Evolutionary conservation across 371 early-diverging fungal species (phyloP).

Genomic region (Mucor sp.): DNA sequence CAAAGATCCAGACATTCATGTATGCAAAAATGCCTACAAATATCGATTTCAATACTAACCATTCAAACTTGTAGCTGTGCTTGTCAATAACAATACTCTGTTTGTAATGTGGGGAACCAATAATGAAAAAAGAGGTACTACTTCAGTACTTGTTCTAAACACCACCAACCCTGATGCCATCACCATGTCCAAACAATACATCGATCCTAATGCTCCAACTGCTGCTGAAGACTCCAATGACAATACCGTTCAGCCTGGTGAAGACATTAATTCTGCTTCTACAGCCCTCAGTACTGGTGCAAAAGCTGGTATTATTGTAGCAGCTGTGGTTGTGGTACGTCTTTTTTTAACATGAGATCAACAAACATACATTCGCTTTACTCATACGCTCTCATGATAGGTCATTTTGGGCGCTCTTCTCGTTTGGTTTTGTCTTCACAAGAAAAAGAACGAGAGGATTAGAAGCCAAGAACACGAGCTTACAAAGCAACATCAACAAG

Average conservation of each 20-base stretch:
- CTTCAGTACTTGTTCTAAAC: background rate
- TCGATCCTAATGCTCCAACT: background rate
- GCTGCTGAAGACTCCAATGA: background rate
- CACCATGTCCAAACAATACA: background rate
- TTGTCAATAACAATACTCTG: background rate
- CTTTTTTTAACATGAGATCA: background rate
- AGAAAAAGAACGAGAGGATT: background rate
- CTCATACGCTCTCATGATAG: background rate
- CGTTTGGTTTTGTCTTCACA: background rate
- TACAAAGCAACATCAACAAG: background rate
- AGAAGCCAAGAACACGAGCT: background rate
- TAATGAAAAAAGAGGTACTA: background rate
- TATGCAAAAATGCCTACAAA: too few species aligned
- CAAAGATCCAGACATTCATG: slow-evolving; percentile 2
- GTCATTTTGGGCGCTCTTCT: background rate
- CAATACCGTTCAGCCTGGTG: background rate
- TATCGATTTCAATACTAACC: background rate
- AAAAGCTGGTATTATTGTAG: slow-evolving; percentile 3
- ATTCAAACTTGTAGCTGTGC: background rate
- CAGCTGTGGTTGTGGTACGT: slow-evolving; percentile 2
- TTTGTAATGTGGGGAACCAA: slow-evolving; percentile 6
- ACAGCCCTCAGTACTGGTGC: background rate
- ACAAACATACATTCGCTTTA: background rate
- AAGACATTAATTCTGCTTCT: background rate
- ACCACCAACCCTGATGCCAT: slow-evolving; percentile 4